phyloP scores from a whole-genome alignment of 768 basidiomycete species.

The Coprinopsis cinerea region DNA sequence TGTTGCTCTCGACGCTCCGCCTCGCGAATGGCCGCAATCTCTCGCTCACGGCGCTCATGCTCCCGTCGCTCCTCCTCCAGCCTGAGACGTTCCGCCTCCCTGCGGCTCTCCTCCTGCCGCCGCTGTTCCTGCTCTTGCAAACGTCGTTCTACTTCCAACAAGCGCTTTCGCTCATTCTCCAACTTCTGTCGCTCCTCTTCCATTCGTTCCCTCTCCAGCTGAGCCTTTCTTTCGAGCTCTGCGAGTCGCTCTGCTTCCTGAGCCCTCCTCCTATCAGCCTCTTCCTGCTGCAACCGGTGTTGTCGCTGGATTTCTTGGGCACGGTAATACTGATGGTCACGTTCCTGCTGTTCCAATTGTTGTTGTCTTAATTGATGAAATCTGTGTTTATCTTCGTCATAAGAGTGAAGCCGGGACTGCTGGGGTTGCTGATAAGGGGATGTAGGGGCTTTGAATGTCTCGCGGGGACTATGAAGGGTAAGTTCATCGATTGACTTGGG shows the following conservation, averaged over 20 bases:
- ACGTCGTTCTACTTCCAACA: slow-evolving; percentile 9
- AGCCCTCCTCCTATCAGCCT: slow-evolving; percentile 8
- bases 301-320: slow-evolving; percentile 11
- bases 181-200: slow-evolving; percentile 10
- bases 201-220: slow-evolving; percentile 11
- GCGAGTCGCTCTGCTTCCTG: slow-evolving; percentile 13
- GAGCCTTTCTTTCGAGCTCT: slow-evolving; percentile 12
- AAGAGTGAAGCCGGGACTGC: slow-evolving; percentile 8
- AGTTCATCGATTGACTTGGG: slow-evolving; percentile 4
- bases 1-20: slow-evolving; percentile 9
- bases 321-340: slow-evolving; percentile 1
- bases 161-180: slow-evolving; percentile 11
- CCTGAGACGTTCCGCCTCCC: slow-evolving; percentile 9
- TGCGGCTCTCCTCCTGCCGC: slow-evolving; percentile 7
- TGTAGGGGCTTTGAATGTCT: slow-evolving; percentile 8
- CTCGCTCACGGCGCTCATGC: slow-evolving; percentile 3
- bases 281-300: slow-evolving; percentile 8
- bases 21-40: slow-evolving; percentile 9
- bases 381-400: slow-evolving; percentile 13
- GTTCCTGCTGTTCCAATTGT: slow-evolving; percentile 1
- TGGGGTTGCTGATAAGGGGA: slow-evolving; percentile 2
- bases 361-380: slow-evolving; percentile 8
- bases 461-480: slow-evolving; percentile 4
- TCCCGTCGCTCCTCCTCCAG: slow-evolving; percentile 10
- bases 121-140: slow-evolving; percentile 8